Evolutionary conservation across 2,329 filamentous ascomycete genomes (phyloP), one percentile per base, ranked within the genome.

Genomic region (Fusarium equiseti): DNA sequence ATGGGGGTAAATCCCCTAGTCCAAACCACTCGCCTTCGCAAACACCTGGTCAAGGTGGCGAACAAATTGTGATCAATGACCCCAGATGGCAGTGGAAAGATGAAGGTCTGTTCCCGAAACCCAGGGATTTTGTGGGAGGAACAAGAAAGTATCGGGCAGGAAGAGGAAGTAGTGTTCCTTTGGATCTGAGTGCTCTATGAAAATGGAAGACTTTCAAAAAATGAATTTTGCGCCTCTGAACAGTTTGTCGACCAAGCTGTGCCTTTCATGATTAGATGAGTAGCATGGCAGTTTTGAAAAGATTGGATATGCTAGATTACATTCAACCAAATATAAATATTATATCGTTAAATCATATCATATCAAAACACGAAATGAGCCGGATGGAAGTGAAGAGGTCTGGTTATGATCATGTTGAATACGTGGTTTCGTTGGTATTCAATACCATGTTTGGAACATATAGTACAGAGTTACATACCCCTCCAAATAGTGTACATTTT

Each of bases 91-190:
- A 91, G 70, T 99, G 98, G 77, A 92, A 95, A 74, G 88, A 91
- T 49, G 95, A 98, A 75, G 88, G 86, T 38, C 86, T 92, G 73
- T 86, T 98, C 49, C 95, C 96, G 0, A 95, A 94, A 74, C 95
- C 95, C 24, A 87, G 95, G 75, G 90, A 92, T 3, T 98, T 97
- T 77, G 82, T 85, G 3, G 92, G 91, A n/a, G 89, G 88, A 6
- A 82, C 87, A 22, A 94, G 92, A 79, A 90, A 89, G 78, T 99
- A 98, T 81, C 87, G 95, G 68, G 96, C 96, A 38, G 96, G 96
- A 11, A 88, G 95, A 77, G 95, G 94, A 32, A 98, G 94, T 82
- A 98, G 93, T 83, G 95, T 98, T 73, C 96, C 96, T 31, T 83
- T 98, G 74, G 93, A 98, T 83, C 81, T 99, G 77, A 89, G 85